Percentiles rank a stretch among this genome's conserved stretches.
These are phyloP conservation scores for Talaromyces sp. DNA, from an alignment of 2,329 filamentous ascomycete species.

Conservation along the genomic window DNA sequence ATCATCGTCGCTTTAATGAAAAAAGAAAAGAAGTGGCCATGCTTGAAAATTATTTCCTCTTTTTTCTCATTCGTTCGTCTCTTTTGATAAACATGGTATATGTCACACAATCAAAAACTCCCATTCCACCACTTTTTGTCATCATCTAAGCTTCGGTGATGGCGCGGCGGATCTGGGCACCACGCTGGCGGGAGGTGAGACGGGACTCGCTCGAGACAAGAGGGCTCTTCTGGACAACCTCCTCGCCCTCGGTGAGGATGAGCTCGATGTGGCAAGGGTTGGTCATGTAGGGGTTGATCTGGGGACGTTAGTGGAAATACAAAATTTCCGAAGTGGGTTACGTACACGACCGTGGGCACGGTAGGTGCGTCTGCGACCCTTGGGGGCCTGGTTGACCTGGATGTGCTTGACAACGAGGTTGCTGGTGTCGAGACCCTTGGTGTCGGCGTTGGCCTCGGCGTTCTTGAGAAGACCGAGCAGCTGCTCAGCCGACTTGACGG, in stretches of 20 bases:
- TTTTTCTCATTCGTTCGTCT: not conserved
- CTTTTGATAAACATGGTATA: slow-evolving; percentile 1
- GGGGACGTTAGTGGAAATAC: not conserved
- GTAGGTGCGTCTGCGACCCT: slow-evolving; percentile 99
- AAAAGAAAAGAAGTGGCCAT: not conserved
- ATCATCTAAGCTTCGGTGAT: slow-evolving; percentile 51
- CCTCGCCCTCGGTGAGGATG: slow-evolving; percentile 96
- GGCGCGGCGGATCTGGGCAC: slow-evolving; percentile 57
- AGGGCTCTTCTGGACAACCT: slow-evolving; percentile 88
- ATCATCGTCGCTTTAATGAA: not conserved
- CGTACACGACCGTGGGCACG: slow-evolving; percentile 99
- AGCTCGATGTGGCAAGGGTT: slow-evolving; percentile 99
- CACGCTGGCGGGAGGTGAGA: slow-evolving; percentile 90
- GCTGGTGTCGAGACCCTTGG: slow-evolving; percentile 94
- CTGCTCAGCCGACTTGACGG: slow-evolving; percentile 98
- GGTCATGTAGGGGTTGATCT: slow-evolving; percentile 99
- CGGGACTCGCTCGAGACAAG: slow-evolving; percentile 61
- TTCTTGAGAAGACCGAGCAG: slow-evolving; percentile 96
- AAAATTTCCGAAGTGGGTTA: slow-evolving; percentile 27
- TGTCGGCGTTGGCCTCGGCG: slow-evolving; percentile 93
- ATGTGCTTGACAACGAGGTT: slow-evolving; percentile 99
- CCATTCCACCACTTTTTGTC: not conserved
- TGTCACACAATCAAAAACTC: not conserved
- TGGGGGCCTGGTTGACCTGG: slow-evolving; percentile 99
- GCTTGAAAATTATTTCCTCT: not conserved